Conservation (phyloP, 208 protist species). For the Hexamita inflata region DNA sequence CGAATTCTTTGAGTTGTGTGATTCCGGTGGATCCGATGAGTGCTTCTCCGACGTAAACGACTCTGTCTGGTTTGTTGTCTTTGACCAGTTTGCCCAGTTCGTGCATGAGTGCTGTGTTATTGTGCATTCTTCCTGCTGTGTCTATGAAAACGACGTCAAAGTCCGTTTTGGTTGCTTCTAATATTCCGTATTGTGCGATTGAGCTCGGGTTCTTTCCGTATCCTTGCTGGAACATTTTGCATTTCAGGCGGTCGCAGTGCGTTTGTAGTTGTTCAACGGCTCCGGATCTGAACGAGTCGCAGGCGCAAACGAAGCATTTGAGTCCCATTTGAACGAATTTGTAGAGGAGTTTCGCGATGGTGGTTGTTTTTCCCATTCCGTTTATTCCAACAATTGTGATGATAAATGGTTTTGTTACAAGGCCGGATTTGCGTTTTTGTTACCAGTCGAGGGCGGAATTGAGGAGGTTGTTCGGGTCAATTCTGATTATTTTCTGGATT, state of each 20-base stretch:
- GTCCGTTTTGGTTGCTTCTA: conserved; percentile 32
- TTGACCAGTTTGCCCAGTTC: conserved; percentile 81
- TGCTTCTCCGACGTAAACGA: conserved; percentile 96
- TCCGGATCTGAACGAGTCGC: conserved; percentile 96
- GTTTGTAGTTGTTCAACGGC: conserved; percentile 95
- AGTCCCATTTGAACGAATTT: conserved; percentile 76
- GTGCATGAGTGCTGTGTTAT: conserved; percentile 94
- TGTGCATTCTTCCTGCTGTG: conserved; percentile 97
- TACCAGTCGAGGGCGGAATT: background rate
- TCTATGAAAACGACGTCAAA: conserved; percentile 93
- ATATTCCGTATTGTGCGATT: conserved; percentile 73
- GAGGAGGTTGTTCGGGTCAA: background rate
- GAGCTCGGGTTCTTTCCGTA: conserved; percentile 82
- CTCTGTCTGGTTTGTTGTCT: conserved; percentile 79
- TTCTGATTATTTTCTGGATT: background rate
- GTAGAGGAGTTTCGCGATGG: conserved; percentile 60
- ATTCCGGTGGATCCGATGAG: conserved; percentile 96
- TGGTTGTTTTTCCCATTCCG: conserved; percentile 88
- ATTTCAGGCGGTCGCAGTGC: conserved; percentile 69
- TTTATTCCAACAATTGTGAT: conserved; percentile 97
- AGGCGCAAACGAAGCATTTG: conserved; percentile 80
- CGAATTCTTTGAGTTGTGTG: conserved; percentile 91
- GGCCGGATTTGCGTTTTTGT: background rate
- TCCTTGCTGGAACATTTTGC: conserved; percentile 74
- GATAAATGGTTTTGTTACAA: conserved; percentile 62